Conservation (phyloP, 352 stramenopile genomes). For the Phytophthora litchii region DNA sequence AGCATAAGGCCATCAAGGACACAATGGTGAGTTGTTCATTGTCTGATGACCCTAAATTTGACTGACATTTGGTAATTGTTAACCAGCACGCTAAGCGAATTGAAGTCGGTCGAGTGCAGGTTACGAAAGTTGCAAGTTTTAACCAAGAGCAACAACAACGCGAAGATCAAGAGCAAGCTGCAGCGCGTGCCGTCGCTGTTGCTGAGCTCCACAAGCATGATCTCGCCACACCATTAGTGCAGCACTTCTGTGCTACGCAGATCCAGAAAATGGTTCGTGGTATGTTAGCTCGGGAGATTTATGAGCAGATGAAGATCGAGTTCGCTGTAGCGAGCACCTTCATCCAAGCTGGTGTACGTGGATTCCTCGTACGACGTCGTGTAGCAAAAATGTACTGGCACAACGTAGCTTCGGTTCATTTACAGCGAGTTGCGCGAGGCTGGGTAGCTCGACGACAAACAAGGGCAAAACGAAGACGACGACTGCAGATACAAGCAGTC, state of each 20-base stretch:
- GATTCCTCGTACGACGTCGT: conserved; percentile 66
- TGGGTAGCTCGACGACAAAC: conserved; percentile 53
- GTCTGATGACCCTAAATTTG: background rate
- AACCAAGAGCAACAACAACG: conserved; percentile 38
- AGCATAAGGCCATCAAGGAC: conserved; percentile 62
- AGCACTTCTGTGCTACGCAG: conserved; percentile 74
- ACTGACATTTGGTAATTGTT: conserved; percentile 1
- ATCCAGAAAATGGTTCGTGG: conserved; percentile 82
- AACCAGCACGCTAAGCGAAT: conserved; percentile 31
- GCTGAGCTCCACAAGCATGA: conserved; percentile 24
- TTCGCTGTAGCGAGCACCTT: conserved; percentile 77
- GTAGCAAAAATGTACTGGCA: conserved; percentile 73
- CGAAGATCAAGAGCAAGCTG: conserved; percentile 34
- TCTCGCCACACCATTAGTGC: conserved; percentile 41
- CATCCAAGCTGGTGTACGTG: conserved; percentile 74
- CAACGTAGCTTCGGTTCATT: conserved; percentile 55
- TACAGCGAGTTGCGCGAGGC: conserved; percentile 65
- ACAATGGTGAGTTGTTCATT: conserved; percentile 13
- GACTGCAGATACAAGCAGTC: conserved; percentile 25
- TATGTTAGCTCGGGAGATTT: conserved; percentile 65
- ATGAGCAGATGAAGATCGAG: conserved; percentile 63
- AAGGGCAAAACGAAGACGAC: conserved; percentile 23
- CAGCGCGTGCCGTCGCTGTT: conserved; percentile 1
- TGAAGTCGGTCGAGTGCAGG: conserved; percentile 6
- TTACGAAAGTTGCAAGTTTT: conserved; percentile 14